Evolutionary conservation across 768 basidiomycete species (phyloP).

Genomic region (Russula abietina): DNA sequence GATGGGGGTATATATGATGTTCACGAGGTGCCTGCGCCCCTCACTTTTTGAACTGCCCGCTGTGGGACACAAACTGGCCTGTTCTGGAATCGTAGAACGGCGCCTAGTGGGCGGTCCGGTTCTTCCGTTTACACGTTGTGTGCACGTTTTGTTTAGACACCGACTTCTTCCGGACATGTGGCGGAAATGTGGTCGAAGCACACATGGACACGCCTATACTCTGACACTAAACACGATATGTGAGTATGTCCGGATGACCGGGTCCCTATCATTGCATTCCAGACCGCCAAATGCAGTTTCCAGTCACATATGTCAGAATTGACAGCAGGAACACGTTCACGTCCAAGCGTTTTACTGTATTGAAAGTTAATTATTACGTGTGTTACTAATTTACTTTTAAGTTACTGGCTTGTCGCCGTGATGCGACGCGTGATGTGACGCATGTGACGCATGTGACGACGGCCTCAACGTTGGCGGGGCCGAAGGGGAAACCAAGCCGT

Average conservation of each 20-base stretch:
- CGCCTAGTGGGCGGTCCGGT: not conserved
- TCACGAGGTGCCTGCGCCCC: not conserved
- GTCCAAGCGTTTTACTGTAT: no score
- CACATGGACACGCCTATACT: no score
- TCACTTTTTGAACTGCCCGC: slow-evolving; percentile 14
- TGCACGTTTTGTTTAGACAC: not conserved
- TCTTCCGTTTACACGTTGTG: not conserved
- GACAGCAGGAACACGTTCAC: not conserved
- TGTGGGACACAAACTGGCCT: slow-evolving; percentile 16
- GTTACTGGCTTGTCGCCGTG: not conserved
- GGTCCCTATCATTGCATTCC: not conserved
- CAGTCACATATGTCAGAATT: not conserved
- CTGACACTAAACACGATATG: no score
- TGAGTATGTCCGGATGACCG: not conserved
- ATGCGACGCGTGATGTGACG: not conserved
- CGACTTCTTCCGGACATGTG: not conserved
- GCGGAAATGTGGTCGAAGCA: no score
- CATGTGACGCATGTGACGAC: not conserved
- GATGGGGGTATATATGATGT: not conserved
- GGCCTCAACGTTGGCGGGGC: not conserved
- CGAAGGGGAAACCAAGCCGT: not conserved
- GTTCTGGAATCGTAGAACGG: slow-evolving; percentile 7
- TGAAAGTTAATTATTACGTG: not conserved
- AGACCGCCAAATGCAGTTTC: not conserved
- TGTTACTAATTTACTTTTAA: not conserved